Evolutionary conservation across 306 rosid species (phyloP).

Genomic region (Canavalia gladiata): DNA sequence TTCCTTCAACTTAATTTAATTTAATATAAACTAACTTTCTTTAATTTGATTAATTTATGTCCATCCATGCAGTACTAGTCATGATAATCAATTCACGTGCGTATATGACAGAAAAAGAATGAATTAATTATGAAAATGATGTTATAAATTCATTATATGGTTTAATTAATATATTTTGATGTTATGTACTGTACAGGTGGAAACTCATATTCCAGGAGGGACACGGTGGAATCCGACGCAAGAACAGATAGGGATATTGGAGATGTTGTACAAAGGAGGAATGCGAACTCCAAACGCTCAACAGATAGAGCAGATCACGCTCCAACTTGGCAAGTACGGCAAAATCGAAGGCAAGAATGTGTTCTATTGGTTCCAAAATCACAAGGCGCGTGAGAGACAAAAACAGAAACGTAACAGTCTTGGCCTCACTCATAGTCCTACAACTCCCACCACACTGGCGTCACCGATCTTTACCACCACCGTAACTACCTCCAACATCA

Average conservation of each 20-base stretch:
- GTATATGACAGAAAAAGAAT: not conserved
- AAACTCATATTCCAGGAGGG: constrained; percentile 84
- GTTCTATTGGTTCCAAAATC: constrained; percentile 98
- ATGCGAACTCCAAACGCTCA: constrained; percentile 98
- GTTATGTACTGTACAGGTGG: constrained; percentile 53
- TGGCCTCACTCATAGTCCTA: constrained; percentile 69
- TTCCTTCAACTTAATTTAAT: too few species aligned
- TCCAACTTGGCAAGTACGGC: constrained; percentile 84
- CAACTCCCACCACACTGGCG: constrained; percentile 52
- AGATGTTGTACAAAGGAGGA: constrained; percentile 85
- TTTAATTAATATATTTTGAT: not conserved
- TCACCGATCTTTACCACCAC: constrained; percentile 48
- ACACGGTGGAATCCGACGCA: constrained; percentile 98
- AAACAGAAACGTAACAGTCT: constrained; percentile 80
- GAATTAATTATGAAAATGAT: not conserved
- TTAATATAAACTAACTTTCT: too few species aligned
- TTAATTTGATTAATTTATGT: not conserved
- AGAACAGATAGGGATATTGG: constrained; percentile 94
- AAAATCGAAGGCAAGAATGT: constrained; percentile 99
- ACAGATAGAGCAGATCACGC: constrained; percentile 84
- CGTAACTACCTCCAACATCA: constrained; percentile 42
- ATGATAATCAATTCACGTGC: constrained; percentile 1
- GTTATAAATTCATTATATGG: too few species aligned
- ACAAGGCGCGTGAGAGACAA: constrained; percentile 96
- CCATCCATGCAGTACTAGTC: constrained; percentile 14